Percentiles rank a stretch among this genome's conserved stretches.
Conservation (phyloP, 352 stramenopile genomes). For the Saprolegnia parasitica region DNA sequence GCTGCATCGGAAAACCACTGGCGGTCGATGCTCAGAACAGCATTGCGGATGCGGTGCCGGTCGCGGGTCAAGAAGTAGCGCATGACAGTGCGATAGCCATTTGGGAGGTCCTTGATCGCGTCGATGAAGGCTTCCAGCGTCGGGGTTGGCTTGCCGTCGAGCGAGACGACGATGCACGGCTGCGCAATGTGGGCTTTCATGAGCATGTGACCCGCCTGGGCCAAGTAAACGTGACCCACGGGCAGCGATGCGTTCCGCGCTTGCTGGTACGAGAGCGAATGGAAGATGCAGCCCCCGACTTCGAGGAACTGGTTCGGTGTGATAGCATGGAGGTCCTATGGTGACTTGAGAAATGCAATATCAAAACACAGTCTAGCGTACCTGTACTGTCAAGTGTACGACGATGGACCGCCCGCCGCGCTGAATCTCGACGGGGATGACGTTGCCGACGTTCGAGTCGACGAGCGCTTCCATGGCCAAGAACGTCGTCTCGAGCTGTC, state of each 20-base stretch:
- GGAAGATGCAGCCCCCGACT: constrained; percentile 79
- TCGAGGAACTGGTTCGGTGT: constrained; percentile 81
- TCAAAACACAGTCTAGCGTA: neutral
- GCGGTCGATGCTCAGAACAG: constrained; percentile 86
- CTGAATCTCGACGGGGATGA: constrained; percentile 67
- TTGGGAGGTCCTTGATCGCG: constrained; percentile 71
- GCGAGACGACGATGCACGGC: constrained; percentile 86
- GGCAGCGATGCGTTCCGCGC: constrained; percentile 75
- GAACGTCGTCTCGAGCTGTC: constrained; percentile 74
- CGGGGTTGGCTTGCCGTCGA: constrained; percentile 79
- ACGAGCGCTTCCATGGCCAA: constrained; percentile 72
- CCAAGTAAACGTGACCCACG: constrained; percentile 75
- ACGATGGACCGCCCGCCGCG: constrained; percentile 55
- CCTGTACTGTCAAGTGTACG: constrained; percentile 44
- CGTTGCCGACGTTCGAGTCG: constrained; percentile 62
- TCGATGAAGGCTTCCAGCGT: constrained; percentile 82
- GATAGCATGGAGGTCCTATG: constrained; percentile 77
- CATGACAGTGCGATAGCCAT: constrained; percentile 76
- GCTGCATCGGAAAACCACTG: constrained; percentile 86
- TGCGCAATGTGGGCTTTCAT: constrained; percentile 81
- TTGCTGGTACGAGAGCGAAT: constrained; percentile 86
- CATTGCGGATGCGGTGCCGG: constrained; percentile 73
- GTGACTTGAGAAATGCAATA: neutral
- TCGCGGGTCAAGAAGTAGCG: constrained; percentile 86
- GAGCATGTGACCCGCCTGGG: constrained; percentile 88